A percentile compares a stretch with the other conserved stretches of the same genome.
Conservation (phyloP, 2,329 filamentous ascomycete genomes). For the Coniochaeta ligniaria region DNA sequence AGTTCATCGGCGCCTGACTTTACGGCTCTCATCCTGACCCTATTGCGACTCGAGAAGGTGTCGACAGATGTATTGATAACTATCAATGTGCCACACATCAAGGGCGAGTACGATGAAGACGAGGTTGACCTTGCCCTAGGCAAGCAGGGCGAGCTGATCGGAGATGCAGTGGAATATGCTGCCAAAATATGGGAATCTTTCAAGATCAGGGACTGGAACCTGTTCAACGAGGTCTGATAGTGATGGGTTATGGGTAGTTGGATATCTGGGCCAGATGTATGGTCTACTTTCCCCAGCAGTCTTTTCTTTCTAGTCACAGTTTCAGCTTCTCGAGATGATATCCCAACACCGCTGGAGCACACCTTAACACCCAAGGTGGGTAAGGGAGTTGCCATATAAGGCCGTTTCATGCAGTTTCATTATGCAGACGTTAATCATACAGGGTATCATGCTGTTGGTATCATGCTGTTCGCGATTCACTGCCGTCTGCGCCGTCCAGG, state of each 20-base stretch:
- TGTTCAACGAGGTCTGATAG: slow-evolving; percentile 49
- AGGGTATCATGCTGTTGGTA: neutral
- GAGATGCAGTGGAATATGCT: slow-evolving; percentile 60
- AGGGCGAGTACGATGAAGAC: slow-evolving; percentile 64
- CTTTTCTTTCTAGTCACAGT: neutral
- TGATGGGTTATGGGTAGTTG: slow-evolving; percentile 9
- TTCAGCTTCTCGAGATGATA: neutral
- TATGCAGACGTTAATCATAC: neutral
- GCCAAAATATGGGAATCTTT: slow-evolving; percentile 65
- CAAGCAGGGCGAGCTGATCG: slow-evolving; percentile 60
- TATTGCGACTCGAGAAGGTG: slow-evolving; percentile 69
- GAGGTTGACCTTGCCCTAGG: slow-evolving; percentile 62
- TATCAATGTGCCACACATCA: slow-evolving; percentile 80
- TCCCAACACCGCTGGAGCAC: neutral
- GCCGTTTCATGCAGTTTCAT: no score
- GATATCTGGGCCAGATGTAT: neutral
- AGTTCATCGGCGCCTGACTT: slow-evolving; percentile 45
- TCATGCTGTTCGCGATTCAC: neutral
- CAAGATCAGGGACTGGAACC: slow-evolving; percentile 70
- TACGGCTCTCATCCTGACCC: slow-evolving; percentile 68
- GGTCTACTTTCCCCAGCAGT: neutral
- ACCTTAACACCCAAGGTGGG: neutral
- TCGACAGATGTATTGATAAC: slow-evolving; percentile 77
- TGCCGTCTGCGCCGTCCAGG: neutral
- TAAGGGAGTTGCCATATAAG: neutral